These are phyloP conservation scores for Nitzschia sp. DNA, from an alignment of 108 stramenopile genomes.

Conservation along the genomic window DNA sequence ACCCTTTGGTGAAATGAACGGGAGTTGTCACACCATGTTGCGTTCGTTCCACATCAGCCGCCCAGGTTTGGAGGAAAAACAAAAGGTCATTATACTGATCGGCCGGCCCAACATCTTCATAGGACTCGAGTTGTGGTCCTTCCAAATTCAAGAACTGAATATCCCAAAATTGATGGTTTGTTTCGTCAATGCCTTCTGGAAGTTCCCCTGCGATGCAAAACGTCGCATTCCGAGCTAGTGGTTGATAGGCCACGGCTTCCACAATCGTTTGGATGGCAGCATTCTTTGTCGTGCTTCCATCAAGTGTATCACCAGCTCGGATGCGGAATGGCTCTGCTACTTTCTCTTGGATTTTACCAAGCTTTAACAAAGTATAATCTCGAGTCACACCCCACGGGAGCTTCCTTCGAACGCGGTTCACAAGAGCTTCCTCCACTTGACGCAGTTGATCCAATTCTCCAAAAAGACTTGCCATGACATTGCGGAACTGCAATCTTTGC, in stretches of 20 bases:
- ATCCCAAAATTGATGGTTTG: conserved; percentile 46
- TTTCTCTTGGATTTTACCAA: conserved; percentile 50
- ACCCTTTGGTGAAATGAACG: conserved; percentile 13
- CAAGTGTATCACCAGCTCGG: conserved; percentile 58
- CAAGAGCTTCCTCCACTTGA: conserved; percentile 67
- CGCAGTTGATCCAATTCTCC: conserved; percentile 72
- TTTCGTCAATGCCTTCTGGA: conserved; percentile 27
- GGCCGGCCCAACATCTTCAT: conserved; percentile 26
- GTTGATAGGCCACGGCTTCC: conserved; percentile 51
- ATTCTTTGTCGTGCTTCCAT: conserved; percentile 40
- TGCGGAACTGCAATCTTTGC: conserved; percentile 71
- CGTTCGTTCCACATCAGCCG: conserved; percentile 39
- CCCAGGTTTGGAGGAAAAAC: conserved; percentile 72
- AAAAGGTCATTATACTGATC: conserved; percentile 31
- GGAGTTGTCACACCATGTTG: conserved; percentile 79
- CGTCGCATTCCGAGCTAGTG: conserved; percentile 48
- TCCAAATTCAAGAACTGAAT: conserved; percentile 69
- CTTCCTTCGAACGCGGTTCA: conserved; percentile 47
- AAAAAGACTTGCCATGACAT: conserved; percentile 75
- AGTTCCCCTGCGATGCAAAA: conserved; percentile 29
- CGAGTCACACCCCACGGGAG: too few species aligned
- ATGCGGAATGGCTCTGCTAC: conserved; percentile 28
- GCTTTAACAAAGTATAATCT: conserved; percentile 81
- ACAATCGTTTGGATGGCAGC: conserved; percentile 33
- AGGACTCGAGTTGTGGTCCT: conserved; percentile 70